phyloP scores from a whole-genome alignment of 352 stramenopile species.

The Globisporangium cederbergense region DNA sequence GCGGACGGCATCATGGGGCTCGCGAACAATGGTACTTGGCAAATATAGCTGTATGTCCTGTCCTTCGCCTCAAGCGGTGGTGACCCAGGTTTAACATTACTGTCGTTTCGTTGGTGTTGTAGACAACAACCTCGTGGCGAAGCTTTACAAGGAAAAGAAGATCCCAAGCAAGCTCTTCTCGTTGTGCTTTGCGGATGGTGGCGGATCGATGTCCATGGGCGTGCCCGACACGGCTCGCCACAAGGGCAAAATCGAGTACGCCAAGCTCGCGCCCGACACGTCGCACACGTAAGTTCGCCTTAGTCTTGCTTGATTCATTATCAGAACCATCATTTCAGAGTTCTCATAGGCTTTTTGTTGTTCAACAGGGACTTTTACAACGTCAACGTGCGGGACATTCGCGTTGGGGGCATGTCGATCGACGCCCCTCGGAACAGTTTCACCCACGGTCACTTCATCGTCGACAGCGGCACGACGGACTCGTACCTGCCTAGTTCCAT shows the following conservation, averaged over 20 bases:
- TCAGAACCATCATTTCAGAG: too few species aligned
- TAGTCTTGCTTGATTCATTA: too few species aligned
- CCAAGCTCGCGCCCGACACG: conserved; percentile 39
- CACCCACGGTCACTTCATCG: conserved; percentile 60
- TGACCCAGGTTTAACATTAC: neutral
- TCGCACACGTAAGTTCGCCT: conserved; percentile 18
- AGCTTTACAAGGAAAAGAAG: conserved; percentile 76
- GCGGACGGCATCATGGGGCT: conserved; percentile 85
- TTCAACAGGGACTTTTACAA: conserved; percentile 54
- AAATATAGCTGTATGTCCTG: neutral
- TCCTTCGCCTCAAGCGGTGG: neutral
- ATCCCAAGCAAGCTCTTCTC: conserved; percentile 76
- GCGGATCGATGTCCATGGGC: conserved; percentile 70
- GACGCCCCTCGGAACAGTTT: conserved; percentile 37
- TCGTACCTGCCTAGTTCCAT: conserved; percentile 67
- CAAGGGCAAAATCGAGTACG: conserved; percentile 50
- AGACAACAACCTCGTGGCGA: conserved; percentile 71
- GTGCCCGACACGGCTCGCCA: conserved; percentile 44
- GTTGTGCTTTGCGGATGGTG: conserved; percentile 69
- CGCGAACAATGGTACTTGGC: conserved; percentile 46
- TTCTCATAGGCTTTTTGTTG: neutral
- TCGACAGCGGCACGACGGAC: conserved; percentile 84
- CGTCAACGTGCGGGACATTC: conserved; percentile 63
- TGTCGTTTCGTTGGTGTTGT: conserved; percentile 1
- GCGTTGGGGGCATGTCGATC: conserved; percentile 58